Evolutionary conservation across 495 filamentous ascomycete genomes (phyloP), one percentile per base, ranked within the genome.

Genomic region (Letharia lupina): DNA sequence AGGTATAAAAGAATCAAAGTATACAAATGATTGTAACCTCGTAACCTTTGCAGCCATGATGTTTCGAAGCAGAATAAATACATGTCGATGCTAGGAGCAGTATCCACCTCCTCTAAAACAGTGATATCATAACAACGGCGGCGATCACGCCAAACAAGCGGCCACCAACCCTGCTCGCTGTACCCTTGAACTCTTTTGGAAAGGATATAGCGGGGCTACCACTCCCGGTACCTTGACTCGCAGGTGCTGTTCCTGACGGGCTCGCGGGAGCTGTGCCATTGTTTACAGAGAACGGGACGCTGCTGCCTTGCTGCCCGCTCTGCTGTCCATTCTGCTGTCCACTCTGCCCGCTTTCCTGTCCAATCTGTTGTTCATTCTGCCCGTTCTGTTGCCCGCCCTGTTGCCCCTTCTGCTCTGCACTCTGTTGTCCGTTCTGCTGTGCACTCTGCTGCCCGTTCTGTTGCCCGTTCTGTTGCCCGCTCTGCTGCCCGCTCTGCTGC

Each of bases 161-260:
- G 3, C 61, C 48, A 11, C 52, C 20, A 18, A 68, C n/a, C 48
- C 42, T 65, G 59, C 58, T 60, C n/a, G 65, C 69, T 18, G 66
- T 62, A 37, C 69, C 66, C 47, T 62, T 62, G 63, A 68, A 70
- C 4, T 48, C 60, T 44, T 48, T 44, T 23, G 63, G 39, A 54
- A 13, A 13, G 11, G 59, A 62, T 1, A 15, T 64, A 23, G 54
- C 4, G 15, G 54, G 54, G 33, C 28, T 54, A 18, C 60, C 62
- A 8, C 57, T 47, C 20, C 60, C 54, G 31, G 61, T n/a, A 15
- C 42, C 56, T 18, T 52, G 20, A 39, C 47, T 52, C 33, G 65
- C 62, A 45, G 50, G 33, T 12, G 45, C 61, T n/a, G 60, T 60
- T 10, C 52, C 35, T 35, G 42, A 58, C 15, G 65, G 52, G 28